Base-by-base conservation (phyloP, 257 asterid genomes). In the Lithospermum erythrorhizon region DNA sequence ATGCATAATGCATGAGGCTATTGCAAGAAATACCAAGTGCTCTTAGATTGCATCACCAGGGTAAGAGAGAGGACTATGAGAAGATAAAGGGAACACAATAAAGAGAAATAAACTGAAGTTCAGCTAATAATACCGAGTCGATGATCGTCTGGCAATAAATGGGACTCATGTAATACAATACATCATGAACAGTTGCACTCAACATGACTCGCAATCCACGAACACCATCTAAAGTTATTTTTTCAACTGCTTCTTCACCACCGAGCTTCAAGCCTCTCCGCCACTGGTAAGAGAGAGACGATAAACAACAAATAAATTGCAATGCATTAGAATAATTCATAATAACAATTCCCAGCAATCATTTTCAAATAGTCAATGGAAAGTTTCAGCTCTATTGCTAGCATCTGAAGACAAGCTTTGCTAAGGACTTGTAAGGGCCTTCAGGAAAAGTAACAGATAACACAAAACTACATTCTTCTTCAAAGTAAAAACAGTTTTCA, bases 151-250 rank as follows among this genome's bases (percentile, higher is more conserved):
- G 98, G 75, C 98, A 91, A 79, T 88, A 80, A 70, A 88, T 86
- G 62, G 98, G 98, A 79, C 98, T 91, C 98, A 91, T 91, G 75
- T 91, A 91, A 78, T 88, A 91, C 68, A 91, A 75, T 68, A 91
- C 90, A 75, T 91, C 98, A 78, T 91, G 98, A 76, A 91, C 98
- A 35, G 98, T 88, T 48, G 95, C 98, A 81, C 98, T 84, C 80
- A 91, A 72, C 87, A 82, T 84, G 68, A 82, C 77, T 54, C 98
- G 98, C 67, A 91, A 65, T 69, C 96, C 96, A 64, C 98, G 82
- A 30, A 91, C 97, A 37, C 98, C 97, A 81, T 88, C 97, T 75
- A 91, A 72, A 57, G 98, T 91, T 72, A 81, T 78, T 70, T 74
- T 84, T 21, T 91, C 98, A 58, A 91, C 96, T 68, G 97, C 87